These are phyloP conservation scores for Exobasidium cylindrosporum DNA, from an alignment of 1,284 basidiomycete species.

Conservation along the genomic window DNA sequence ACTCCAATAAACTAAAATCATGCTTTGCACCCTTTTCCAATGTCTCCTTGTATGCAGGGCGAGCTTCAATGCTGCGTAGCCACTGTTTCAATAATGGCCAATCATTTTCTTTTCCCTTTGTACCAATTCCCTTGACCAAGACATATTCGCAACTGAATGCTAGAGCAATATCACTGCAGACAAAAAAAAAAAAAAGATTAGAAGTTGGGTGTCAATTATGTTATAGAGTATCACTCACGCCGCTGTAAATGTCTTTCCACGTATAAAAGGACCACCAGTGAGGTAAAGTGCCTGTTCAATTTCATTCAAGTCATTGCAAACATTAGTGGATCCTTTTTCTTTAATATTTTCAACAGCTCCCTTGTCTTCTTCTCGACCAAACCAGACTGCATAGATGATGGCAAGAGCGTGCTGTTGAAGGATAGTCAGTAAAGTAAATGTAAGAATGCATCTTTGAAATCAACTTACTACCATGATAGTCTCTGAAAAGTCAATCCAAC, in stretches of 20 bases:
- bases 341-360: not conserved
- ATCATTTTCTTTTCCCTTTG: not conserved
- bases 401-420: conserved; percentile 11
- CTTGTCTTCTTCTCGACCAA: conserved; percentile 12
- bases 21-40: conserved; percentile 13
- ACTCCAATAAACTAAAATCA: conserved; percentile 17
- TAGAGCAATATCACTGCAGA: conserved; percentile 6
- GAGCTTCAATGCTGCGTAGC: conserved; percentile 6
- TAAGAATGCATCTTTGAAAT: not conserved
- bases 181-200: no score
- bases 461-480: conserved; percentile 14
- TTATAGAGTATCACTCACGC: conserved; percentile 4
- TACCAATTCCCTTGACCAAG: conserved; percentile 12
- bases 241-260: conserved; percentile 5
- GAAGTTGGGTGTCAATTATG: no score
- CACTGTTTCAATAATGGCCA: conserved; percentile 14
- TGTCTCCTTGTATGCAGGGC: conserved; percentile 16
- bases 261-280: not conserved
- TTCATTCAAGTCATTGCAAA: conserved; percentile 17
- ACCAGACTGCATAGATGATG: conserved; percentile 21
- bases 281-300: conserved; percentile 11
- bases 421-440: not conserved
- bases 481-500: conserved; percentile 18
- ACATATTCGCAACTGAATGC: conserved; percentile 14
- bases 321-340: conserved; percentile 10